These are phyloP conservation scores for Rhypophila decipiens DNA, from an alignment of 495 filamentous ascomycete species.

Conservation along the genomic window DNA sequence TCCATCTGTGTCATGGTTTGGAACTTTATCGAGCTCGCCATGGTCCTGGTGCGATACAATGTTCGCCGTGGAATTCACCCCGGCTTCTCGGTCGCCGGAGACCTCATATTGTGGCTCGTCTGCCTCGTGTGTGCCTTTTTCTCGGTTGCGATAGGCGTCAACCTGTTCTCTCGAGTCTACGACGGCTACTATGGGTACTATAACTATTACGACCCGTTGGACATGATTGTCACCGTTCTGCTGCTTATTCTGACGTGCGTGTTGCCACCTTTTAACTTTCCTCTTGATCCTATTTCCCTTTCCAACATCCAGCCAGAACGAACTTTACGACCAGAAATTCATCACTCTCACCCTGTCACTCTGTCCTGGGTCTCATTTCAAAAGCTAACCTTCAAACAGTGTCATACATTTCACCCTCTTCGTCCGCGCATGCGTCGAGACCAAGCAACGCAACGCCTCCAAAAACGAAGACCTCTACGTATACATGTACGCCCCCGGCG, in stretches of 20 bases:
- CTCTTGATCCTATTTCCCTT: neutral
- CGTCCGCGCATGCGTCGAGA: conserved; percentile 4
- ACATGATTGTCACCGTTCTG: neutral
- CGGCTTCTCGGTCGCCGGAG: neutral
- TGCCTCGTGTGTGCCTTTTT: neutral
- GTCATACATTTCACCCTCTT: conserved; percentile 1
- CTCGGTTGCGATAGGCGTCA: no score
- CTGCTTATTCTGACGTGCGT: neutral
- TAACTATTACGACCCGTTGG: neutral
- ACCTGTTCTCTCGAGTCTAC: no score
- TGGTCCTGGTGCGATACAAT: neutral
- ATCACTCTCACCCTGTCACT: no score
- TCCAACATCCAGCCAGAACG: neutral
- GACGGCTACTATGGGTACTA: neutral
- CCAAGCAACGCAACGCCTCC: conserved; percentile 1
- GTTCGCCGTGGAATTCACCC: neutral
- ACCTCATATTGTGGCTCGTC: neutral
- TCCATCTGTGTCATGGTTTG: neutral
- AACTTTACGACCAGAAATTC: no score
- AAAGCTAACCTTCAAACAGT: neutral
- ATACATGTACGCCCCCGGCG: conserved; percentile 4
- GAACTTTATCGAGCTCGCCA: neutral
- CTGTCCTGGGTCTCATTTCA: no score
- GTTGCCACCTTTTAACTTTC: no score
- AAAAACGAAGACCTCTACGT: neutral